These are phyloP conservation scores for Lycium ferocissimum DNA, from an alignment of 257 asterid species.

Conservation along the genomic window DNA sequence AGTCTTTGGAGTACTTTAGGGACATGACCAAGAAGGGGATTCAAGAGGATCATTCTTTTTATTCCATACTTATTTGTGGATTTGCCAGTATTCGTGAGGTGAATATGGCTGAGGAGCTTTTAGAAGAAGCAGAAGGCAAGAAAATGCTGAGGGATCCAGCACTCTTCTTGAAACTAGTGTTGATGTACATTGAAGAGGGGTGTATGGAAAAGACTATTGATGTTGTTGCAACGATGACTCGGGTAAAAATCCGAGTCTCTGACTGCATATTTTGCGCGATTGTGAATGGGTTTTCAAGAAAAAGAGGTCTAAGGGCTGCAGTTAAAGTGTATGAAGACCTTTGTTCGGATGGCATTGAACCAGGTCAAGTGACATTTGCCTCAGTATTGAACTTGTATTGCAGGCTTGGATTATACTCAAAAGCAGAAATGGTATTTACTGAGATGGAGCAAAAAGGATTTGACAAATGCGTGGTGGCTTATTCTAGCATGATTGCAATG, in stretches of 20 bases:
- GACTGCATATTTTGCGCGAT: conserved; percentile 91
- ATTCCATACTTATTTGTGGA: conserved; percentile 70
- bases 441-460: conserved; percentile 78
- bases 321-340: conserved; percentile 65
- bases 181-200: conserved; percentile 68
- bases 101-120: conserved; percentile 65
- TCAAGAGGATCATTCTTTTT: conserved; percentile 56
- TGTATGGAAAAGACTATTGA: conserved; percentile 63
- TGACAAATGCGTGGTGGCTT: conserved; percentile 80
- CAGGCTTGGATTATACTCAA: conserved; percentile 58
- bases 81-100: conserved; percentile 59
- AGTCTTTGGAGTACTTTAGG: conserved; percentile 69
- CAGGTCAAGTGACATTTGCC: conserved; percentile 96
- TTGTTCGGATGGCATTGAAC: conserved; percentile 55
- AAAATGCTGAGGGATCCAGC: conserved; percentile 80
- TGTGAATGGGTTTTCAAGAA: conserved; percentile 73
- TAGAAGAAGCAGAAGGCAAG: conserved; percentile 77
- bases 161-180: conserved; percentile 72
- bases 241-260: conserved; percentile 63
- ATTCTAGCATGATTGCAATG: conserved; percentile 78
- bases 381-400: conserved; percentile 62
- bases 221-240: conserved; percentile 60
- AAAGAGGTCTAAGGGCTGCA: conserved; percentile 58
- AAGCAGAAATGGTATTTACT: conserved; percentile 63
- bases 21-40: conserved; percentile 60